phyloP scores from a whole-genome alignment of 73 alveolate genomes.

The Diophrys sp. region DNA sequence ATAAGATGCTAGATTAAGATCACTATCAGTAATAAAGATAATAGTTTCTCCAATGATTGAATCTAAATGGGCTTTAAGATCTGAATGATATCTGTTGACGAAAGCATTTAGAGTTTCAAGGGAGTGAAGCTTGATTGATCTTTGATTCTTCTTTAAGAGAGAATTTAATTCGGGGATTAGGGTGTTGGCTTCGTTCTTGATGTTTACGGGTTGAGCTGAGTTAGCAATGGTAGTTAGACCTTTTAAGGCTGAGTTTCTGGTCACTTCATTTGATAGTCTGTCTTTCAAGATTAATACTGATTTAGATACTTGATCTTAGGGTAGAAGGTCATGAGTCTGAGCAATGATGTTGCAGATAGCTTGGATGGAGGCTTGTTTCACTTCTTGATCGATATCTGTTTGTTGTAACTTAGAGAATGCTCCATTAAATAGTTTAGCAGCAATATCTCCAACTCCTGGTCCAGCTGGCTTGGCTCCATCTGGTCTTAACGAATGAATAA shows the following conservation, averaged over 20 bases:
- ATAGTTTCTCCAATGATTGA: constrained; percentile 24
- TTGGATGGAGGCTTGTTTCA: constrained; percentile 63
- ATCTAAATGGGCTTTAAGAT: constrained; percentile 4
- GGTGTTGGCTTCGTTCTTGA: not conserved
- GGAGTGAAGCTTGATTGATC: constrained; percentile 61
- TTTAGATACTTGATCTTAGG: constrained; percentile 35
- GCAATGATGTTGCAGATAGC: constrained; percentile 63
- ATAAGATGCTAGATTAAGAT: constrained; percentile 45
- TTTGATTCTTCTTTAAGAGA: constrained; percentile 33
- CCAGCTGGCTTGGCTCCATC: not conserved
- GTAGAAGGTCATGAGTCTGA: constrained; percentile 36
- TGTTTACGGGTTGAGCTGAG: constrained; percentile 4
- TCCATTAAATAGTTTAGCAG: not conserved
- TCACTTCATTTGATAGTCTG: constrained; percentile 67
- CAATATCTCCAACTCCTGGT: not conserved
- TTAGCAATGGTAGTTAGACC: constrained; percentile 49
- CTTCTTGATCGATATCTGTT: constrained; percentile 71
- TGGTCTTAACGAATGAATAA: constrained; percentile 50
- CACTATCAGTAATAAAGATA: constrained; percentile 38
- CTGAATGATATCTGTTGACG: constrained; percentile 53
- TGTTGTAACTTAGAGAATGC: constrained; percentile 8
- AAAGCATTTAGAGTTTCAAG: constrained; percentile 61
- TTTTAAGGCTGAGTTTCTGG: constrained; percentile 67
- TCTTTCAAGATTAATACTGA: constrained; percentile 58
- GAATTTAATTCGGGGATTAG: constrained; percentile 43